A percentile compares a stretch with the other conserved stretches of the same genome.
These are phyloP conservation scores for Rhodotorula sp. DNA, from an alignment of 1,284 basidiomycete genomes.

Conservation along the genomic window DNA sequence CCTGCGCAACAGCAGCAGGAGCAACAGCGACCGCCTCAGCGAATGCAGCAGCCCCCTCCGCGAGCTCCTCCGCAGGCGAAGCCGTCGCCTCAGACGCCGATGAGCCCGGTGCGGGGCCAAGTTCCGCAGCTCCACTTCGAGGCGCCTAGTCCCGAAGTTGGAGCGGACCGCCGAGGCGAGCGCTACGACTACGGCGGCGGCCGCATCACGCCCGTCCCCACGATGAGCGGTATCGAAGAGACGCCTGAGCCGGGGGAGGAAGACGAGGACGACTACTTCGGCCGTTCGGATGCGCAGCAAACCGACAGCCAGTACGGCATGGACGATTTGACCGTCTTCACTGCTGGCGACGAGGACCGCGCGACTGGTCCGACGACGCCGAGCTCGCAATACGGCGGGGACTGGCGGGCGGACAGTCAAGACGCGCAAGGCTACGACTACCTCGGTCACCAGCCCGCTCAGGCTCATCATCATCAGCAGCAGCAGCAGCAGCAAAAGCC, in stretches of 20 bases:
- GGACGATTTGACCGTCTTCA: conserved; percentile 22
- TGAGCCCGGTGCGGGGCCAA: neutral
- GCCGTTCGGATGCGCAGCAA: neutral
- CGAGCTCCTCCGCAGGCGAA: neutral
- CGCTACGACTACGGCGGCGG: conserved; percentile 1
- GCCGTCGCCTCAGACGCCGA: neutral
- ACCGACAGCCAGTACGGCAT: conserved; percentile 3
- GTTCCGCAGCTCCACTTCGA: conserved; percentile 29
- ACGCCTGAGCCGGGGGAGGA: conserved; percentile 19
- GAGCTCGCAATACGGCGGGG: conserved; percentile 38
- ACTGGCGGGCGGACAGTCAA: conserved; percentile 32
- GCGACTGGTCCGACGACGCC: conserved; percentile 28
- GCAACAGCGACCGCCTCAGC: neutral
- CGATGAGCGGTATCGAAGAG: conserved; percentile 19
- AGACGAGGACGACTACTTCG: conserved; percentile 7
- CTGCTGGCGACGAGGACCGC: neutral
- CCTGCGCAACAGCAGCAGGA: conserved; percentile 1
- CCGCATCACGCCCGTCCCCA: conserved; percentile 3
- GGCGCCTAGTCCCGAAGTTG: conserved; percentile 10
- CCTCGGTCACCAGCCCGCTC: conserved; percentile 7
- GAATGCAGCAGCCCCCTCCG: neutral
- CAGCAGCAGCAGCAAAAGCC: conserved; percentile 1
- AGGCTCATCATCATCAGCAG: neutral
- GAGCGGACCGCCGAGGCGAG: neutral
- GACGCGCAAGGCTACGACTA: conserved; percentile 34